Percentiles rank a stretch among this genome's conserved stretches.
phyloP scores from a whole-genome alignment of 2,329 filamentous ascomycete genomes.

The Diaporthe citri region DNA sequence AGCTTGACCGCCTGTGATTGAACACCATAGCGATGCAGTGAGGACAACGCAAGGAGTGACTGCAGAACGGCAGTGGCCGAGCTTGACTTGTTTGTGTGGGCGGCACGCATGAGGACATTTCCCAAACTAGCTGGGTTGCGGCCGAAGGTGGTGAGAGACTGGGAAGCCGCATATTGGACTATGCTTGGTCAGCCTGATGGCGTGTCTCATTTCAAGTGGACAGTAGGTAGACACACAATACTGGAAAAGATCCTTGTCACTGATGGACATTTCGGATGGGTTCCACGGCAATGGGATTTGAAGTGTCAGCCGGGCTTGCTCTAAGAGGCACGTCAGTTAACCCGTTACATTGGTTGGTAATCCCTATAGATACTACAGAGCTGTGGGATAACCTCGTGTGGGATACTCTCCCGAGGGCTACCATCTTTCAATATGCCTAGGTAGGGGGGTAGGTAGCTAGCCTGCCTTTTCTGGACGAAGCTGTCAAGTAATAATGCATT shows the following conservation, averaged over 20 bases:
- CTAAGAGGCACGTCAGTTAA: background rate
- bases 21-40: background rate
- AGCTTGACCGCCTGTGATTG: conserved; percentile 15
- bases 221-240: background rate
- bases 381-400: too few relatives aligned
- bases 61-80: conserved; percentile 5
- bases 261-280: conserved; percentile 3
- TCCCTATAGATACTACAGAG: background rate
- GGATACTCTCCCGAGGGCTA: background rate
- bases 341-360: background rate
- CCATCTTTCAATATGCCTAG: background rate
- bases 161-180: conserved; percentile 40
- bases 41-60: conserved; percentile 2
- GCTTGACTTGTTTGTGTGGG: conserved; percentile 28
- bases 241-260: conserved; percentile 15
- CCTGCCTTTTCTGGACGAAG: conserved; percentile 2
- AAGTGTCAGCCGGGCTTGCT: background rate
- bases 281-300: background rate
- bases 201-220: background rate
- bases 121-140: conserved; percentile 41
- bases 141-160: conserved; percentile 44
- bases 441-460: background rate
- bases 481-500: background rate
- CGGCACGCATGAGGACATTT: conserved; percentile 42
- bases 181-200: background rate